Percentiles rank a stretch among this genome's conserved stretches.
Evolutionary conservation across 345 rosid species (phyloP).

Genomic region (Melaleuca alternifolia): DNA sequence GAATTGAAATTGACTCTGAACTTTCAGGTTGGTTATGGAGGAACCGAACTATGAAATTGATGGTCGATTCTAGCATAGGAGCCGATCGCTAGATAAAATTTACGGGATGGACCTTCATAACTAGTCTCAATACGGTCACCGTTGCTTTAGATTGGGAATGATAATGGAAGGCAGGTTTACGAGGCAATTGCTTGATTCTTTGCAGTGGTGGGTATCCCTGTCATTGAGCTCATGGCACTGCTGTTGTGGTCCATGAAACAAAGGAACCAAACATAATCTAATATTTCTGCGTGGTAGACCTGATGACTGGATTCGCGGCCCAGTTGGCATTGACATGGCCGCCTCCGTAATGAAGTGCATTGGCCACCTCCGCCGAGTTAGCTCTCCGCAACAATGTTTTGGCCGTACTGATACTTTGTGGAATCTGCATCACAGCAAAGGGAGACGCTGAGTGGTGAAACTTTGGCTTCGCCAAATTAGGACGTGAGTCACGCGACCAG

Average conservation of each 20-base stretch:
- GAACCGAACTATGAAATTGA: slow-evolving; percentile 32
- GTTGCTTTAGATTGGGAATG: slow-evolving; percentile 41
- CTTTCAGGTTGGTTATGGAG: slow-evolving; percentile 17
- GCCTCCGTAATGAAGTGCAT: slow-evolving; percentile 56
- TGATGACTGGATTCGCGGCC: slow-evolving; percentile 43
- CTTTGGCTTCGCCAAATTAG: neutral
- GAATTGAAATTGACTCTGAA: slow-evolving; percentile 24
- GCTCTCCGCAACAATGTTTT: slow-evolving; percentile 31
- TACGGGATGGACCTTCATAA: slow-evolving; percentile 47
- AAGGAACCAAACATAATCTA: slow-evolving; percentile 37
- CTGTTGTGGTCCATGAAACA: slow-evolving; percentile 39
- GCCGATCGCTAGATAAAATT: slow-evolving; percentile 38
- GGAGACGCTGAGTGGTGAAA: neutral
- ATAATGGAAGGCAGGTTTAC: slow-evolving; percentile 53
- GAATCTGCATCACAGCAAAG: slow-evolving; percentile 17
- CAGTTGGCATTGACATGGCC: slow-evolving; percentile 35
- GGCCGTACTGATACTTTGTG: slow-evolving; percentile 28
- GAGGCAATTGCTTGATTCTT: slow-evolving; percentile 12
- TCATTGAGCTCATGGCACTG: slow-evolving; percentile 37
- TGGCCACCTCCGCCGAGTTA: slow-evolving; percentile 41
- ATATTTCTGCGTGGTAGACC: slow-evolving; percentile 27
- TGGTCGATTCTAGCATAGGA: slow-evolving; percentile 27
- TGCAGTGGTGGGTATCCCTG: slow-evolving; percentile 23
- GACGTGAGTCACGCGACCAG: neutral
- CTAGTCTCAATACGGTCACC: slow-evolving; percentile 35